Percentiles rank a stretch among this genome's conserved stretches.
Conservation (phyloP, 129 eudicot genomes). For the Saposhnikovia divaricata region DNA sequence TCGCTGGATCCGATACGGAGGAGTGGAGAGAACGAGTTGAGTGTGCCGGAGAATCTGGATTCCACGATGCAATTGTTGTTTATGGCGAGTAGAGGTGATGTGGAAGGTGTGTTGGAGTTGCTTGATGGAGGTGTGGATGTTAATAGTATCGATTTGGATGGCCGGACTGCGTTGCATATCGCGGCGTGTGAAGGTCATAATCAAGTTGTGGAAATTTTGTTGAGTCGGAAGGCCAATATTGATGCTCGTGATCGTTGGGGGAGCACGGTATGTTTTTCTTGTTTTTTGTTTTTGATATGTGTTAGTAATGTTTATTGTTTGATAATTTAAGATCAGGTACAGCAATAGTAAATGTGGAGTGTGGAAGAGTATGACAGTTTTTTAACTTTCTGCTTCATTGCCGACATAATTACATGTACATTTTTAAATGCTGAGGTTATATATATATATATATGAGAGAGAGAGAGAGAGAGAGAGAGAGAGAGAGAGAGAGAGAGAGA, state of each 20-base stretch:
- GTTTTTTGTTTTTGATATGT: neutral
- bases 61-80: constrained; percentile 85
- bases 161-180: constrained; percentile 88
- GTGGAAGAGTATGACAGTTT: no score
- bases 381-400: no score
- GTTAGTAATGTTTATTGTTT: neutral
- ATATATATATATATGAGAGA: no score
- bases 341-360: no score
- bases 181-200: constrained; percentile 93
- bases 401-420: no score
- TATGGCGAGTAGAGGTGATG: constrained; percentile 64
- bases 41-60: constrained; percentile 74
- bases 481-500: no score
- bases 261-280: constrained; percentile 55
- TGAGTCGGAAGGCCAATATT: constrained; percentile 65
- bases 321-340: neutral
- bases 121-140: constrained; percentile 88
- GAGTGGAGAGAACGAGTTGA: constrained; percentile 31
- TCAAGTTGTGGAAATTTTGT: constrained; percentile 59
- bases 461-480: no score
- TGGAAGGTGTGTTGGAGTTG: constrained; percentile 56
- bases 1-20: constrained; percentile 81
- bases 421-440: no score
- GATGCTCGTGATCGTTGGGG: constrained; percentile 99
- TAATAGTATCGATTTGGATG: constrained; percentile 94